These are phyloP conservation scores for Canavalia gladiata DNA, from an alignment of 306 rosid species.

Conservation along the genomic window DNA sequence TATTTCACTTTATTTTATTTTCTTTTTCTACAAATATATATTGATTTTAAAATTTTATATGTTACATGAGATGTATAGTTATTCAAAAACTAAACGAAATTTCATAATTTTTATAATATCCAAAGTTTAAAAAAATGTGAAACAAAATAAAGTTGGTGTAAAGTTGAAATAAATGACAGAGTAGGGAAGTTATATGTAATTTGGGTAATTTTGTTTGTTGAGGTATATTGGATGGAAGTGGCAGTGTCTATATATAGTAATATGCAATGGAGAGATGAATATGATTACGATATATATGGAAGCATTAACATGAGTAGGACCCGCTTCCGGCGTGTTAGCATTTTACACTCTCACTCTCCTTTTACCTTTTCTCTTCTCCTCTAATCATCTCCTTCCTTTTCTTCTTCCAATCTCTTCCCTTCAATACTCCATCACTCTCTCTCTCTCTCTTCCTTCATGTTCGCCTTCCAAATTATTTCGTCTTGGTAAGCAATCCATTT, in stretches of 20 bases:
- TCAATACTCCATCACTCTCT: neutral
- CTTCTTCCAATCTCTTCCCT: neutral
- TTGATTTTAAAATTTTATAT: too few relatives aligned
- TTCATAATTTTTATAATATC: too few relatives aligned
- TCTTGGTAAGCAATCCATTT: neutral
- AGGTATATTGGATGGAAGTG: neutral
- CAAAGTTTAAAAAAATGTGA: too few relatives aligned
- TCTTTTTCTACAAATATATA: too few relatives aligned
- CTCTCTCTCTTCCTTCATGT: neutral
- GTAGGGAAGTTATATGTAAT: neutral
- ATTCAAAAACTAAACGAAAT: too few relatives aligned
- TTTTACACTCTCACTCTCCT: neutral
- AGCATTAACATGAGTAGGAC: neutral
- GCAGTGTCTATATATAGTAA: neutral
- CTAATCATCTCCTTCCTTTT: too few relatives aligned
- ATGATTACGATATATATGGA: neutral
- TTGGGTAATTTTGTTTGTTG: neutral
- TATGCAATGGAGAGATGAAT: neutral
- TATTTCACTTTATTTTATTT: too few relatives aligned
- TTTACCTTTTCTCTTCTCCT: neutral
- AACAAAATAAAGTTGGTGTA: neutral
- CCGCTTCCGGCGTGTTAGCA: neutral
- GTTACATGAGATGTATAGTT: too few relatives aligned
- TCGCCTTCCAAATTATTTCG: neutral
- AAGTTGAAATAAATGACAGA: neutral